A percentile compares a stretch with the other conserved stretches of the same genome.
Evolutionary conservation across 2,329 filamentous ascomycete genomes (phyloP).

Genomic region (Fusarium oxysporum): DNA sequence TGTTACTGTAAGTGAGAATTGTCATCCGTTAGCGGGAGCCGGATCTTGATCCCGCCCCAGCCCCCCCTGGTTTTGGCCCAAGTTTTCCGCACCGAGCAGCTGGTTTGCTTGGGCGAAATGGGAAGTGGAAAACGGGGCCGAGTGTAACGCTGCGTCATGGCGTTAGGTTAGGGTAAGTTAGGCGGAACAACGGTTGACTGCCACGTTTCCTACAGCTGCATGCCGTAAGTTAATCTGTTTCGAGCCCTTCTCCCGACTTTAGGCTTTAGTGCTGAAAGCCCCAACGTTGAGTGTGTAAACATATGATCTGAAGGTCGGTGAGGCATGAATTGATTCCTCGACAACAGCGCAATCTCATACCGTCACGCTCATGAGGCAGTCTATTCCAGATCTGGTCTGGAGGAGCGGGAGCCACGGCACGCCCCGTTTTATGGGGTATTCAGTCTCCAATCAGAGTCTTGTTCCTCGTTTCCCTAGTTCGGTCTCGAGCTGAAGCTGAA

Average conservation of each 20-base stretch:
- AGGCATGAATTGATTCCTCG: neutral
- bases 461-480: constrained; percentile 3
- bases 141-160: constrained; percentile 38
- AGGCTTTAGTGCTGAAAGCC: neutral
- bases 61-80: constrained; percentile 13
- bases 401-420: constrained; percentile 44
- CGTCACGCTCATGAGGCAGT: constrained; percentile 8
- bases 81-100: constrained; percentile 40
- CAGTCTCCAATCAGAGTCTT: constrained; percentile 32
- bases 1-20: neutral
- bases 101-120: constrained; percentile 36
- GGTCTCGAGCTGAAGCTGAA: constrained; percentile 13
- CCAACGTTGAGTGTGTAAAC: neutral
- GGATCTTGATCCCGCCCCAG: constrained; percentile 41
- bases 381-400: constrained; percentile 30
- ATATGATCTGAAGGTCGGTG: neutral
- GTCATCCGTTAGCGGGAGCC: constrained; percentile 30
- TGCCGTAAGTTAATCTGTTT: constrained; percentile 9
- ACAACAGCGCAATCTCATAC: neutral
- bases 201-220: constrained; percentile 28
- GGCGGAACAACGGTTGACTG: constrained; percentile 22
- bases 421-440: constrained; percentile 22
- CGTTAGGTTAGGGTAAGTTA: neutral
- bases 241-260: constrained; percentile 5
- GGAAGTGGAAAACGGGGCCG: constrained; percentile 24